Evolutionary conservation across 164 flowering plant genomes (phyloP), one percentile per base, ranked within the genome.

Genomic region (Kingdonia uniflora): DNA sequence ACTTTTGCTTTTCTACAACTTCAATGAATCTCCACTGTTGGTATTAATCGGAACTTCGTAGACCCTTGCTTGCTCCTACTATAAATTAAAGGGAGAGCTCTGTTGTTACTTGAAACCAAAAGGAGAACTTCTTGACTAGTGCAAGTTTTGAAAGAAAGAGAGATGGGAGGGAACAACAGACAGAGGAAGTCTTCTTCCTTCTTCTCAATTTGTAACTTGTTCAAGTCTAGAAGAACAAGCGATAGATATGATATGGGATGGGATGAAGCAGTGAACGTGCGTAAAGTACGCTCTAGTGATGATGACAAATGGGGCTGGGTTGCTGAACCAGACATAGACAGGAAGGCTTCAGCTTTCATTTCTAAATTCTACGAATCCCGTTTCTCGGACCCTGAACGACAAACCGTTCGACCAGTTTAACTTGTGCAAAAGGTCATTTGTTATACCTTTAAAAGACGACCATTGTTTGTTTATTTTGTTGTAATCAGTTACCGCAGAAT

Each of bases 321-420:
- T 10, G 70, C 65, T 2, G 76, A 68, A 41, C 72, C 72, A 0
- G 70, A 66, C 10, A 65, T 71, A 15, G 76, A 72, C 47, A 41
- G 66, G 38, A 59, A 49, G 46, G 72, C 73, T 20, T 25, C 68
- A 1, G 72, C 54, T 38, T 72, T 68, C 64, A 72, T 72, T 46
- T 68, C 70, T 23, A 58, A 58, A 29, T 68, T 68, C 63, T 61
- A 71, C n/a, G 72, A 40, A 24, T 52, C 43, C 19, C 62, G 62
- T 15, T 63, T 66, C 22, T 50, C 64, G 3, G 67, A 64, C 26
- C 19, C 69, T 11, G 65, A 60, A 19, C 39, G 55, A 35, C 60
- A 64, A 26, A 63, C 68, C 10, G 44, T 52, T 23, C n/a, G 61
- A 25, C 49, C 55, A 15, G 52, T 63, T 24, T 8, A 43, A 4